Conservation (phyloP, 1,284 basidiomycete genomes). For the Melampsora americana region DNA sequence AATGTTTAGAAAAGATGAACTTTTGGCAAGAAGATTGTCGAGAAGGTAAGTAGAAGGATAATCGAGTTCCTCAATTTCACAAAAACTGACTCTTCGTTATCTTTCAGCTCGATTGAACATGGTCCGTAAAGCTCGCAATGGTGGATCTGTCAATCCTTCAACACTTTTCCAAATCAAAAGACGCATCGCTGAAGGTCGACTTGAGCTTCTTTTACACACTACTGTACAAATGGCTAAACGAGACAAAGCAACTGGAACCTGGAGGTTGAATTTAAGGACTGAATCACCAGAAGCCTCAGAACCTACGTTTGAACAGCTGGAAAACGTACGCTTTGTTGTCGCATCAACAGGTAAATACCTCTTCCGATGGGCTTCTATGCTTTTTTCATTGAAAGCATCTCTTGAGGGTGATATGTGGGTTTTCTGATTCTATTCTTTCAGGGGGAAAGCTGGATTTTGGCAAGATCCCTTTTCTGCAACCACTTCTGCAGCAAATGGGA, state of each 20-base stretch:
- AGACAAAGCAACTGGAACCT: constrained; percentile 24
- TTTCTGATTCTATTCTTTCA: not conserved
- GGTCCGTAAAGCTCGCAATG: constrained; percentile 34
- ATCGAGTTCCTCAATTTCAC: not conserved
- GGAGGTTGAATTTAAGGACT: constrained; percentile 25
- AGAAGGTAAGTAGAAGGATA: constrained; percentile 17
- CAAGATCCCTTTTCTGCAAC: constrained; percentile 25
- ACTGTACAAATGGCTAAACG: constrained; percentile 26
- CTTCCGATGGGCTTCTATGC: no score
- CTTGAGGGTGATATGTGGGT: no score
- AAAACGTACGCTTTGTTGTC: constrained; percentile 31
- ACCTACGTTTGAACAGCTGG: constrained; percentile 4
- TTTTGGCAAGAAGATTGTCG: constrained; percentile 44
- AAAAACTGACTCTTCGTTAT: not conserved
- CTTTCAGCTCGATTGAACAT: constrained; percentile 32
- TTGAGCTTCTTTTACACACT: constrained; percentile 29
- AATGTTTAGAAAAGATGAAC: constrained; percentile 30
- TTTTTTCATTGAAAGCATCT: no score
- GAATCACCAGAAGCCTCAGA: constrained; percentile 1
- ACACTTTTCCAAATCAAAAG: constrained; percentile 31
- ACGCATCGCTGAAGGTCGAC: constrained; percentile 32
- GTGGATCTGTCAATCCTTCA: constrained; percentile 43
- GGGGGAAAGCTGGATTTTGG: constrained; percentile 41
- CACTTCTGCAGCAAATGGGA: constrained; percentile 10
- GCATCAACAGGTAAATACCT: constrained; percentile 8